These are phyloP conservation scores for Chenopodium berlandieri DNA, from an alignment of 148 eudicot genomes.

Conservation along the genomic window DNA sequence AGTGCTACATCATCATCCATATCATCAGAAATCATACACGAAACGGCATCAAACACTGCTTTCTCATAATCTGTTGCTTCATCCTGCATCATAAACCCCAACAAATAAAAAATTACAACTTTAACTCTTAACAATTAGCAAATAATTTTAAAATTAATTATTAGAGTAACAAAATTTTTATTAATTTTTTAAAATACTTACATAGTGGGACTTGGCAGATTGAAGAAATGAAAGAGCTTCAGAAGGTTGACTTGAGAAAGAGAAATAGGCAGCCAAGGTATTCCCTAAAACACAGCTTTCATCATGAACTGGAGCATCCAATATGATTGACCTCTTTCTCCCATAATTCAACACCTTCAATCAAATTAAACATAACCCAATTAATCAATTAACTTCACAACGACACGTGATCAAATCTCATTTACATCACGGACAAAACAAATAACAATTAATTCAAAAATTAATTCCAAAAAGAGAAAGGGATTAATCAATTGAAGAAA, in stretches of 20 bases:
- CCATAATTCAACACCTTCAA: conserved; percentile 73
- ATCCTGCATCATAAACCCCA: conserved; percentile 41
- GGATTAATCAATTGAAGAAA: background rate
- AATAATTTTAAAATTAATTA: conserved; percentile 5
- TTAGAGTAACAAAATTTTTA: background rate
- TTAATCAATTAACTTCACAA: background rate
- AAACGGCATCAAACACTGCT: conserved; percentile 64
- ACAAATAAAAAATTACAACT: background rate
- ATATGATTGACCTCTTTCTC: conserved; percentile 59
- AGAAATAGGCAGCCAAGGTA: conserved; percentile 64
- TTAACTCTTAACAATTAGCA: background rate
- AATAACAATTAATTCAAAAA: too few relatives aligned
- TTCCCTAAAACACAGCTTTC: conserved; percentile 69
- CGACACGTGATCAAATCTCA: background rate
- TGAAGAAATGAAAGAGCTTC: conserved; percentile 43
- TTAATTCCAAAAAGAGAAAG: background rate
- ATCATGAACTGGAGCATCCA: conserved; percentile 69
- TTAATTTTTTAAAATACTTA: conserved; percentile 19
- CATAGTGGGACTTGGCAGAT: conserved; percentile 62
- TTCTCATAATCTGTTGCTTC: conserved; percentile 74
- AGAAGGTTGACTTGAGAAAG: conserved; percentile 35
- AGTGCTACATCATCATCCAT: conserved; percentile 78
- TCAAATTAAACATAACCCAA: background rate
- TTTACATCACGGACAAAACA: too few relatives aligned
- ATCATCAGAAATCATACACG: conserved; percentile 56